Evolutionary conservation across 202 grass and related monocot genomes (phyloP), one percentile per base, ranked within the genome.

Genomic region (Elaeis oleifera): DNA sequence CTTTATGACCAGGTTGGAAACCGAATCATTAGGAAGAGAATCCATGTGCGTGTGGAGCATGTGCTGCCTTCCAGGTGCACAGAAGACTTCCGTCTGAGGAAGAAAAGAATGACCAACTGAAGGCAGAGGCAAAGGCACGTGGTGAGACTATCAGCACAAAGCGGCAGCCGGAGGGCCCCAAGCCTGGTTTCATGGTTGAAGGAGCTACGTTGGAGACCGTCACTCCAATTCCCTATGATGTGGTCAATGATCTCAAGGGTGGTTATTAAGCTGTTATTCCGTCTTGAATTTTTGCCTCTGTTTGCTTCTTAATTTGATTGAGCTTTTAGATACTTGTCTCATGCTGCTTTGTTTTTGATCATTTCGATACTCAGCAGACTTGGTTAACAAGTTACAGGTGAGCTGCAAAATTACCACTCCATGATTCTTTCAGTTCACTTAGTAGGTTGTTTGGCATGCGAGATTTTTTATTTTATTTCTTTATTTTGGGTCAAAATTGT

Each of bases 181-280:
- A 60, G n/a, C 58, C 58, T 18, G 58, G 58, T 27, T 60, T 60
- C 58, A 60, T 60, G 58, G 27, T 60, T 18, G 58, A 60, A 7
- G 24, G 27, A n/a, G 58, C 58, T 16, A 60, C 58, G 5, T n/a
- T 60, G 4, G 58, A 60, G 28, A 60, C 58, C 1, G 58, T 60
- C 58, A 60, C 58, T 36, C 27, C 58, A 3, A 60, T 60, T 18
- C 58, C 58, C 15, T 60, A 60, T 32, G 58, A 60, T 60, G 58
- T 60, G 17, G 58, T 60, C 29, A 60, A 60, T 60, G 58, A 60
- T 39, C 58, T 60, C 24, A 60, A 60, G 27, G 58, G 58, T 32
- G 58, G 58, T 18, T 60, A 60, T 23, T 60, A 39, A 60, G 18
- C 2, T 18, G 54, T n/a, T 60, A 11, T 31, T 60, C 20, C 39